phyloP scores from a whole-genome alignment of 2,329 filamentous ascomycete genomes.

The Fonsecaea nubica region DNA sequence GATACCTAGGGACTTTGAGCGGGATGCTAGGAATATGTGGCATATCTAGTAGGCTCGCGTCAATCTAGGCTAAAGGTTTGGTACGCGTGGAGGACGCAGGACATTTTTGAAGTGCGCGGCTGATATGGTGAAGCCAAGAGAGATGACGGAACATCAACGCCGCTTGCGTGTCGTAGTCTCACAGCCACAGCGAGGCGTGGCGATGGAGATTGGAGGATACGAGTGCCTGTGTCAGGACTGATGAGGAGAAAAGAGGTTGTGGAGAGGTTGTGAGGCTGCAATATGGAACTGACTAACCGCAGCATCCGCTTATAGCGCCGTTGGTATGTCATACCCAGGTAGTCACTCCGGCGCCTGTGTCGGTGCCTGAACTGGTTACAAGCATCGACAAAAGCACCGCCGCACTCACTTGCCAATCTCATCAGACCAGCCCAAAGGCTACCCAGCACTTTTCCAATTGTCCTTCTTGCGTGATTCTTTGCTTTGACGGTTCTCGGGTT shows the following conservation, averaged over 20 bases:
- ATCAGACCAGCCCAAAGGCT: conserved; percentile 21
- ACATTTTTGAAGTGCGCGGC: too few relatives aligned
- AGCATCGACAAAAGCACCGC: conserved; percentile 7
- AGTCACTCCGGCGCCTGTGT: conserved; percentile 11
- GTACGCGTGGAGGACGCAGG: not conserved
- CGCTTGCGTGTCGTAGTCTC: conserved; percentile 25
- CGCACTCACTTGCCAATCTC: conserved; percentile 19
- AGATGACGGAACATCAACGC: conserved; percentile 18
- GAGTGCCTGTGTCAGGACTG: conserved; percentile 11
- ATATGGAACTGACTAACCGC: conserved; percentile 19
- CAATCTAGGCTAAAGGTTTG: not conserved
- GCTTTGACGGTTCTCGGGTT: not conserved
- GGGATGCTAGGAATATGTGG: not conserved
- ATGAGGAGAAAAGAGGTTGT: too few relatives aligned
- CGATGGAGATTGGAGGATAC: conserved; percentile 14
- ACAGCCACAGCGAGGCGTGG: conserved; percentile 27
- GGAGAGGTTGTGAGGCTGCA: too few relatives aligned
- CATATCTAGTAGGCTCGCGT: not conserved
- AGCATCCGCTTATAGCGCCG: conserved; percentile 21
- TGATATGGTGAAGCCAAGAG: conserved; percentile 13
- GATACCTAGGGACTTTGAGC: not conserved
- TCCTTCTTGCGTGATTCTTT: conserved; percentile 7
- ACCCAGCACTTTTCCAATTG: not conserved
- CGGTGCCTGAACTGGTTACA: conserved; percentile 1
- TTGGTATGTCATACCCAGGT: conserved; percentile 21